phyloP scores from a whole-genome alignment of 2,329 filamentous ascomycete species.

The Rhynchosporium graminicola region DNA sequence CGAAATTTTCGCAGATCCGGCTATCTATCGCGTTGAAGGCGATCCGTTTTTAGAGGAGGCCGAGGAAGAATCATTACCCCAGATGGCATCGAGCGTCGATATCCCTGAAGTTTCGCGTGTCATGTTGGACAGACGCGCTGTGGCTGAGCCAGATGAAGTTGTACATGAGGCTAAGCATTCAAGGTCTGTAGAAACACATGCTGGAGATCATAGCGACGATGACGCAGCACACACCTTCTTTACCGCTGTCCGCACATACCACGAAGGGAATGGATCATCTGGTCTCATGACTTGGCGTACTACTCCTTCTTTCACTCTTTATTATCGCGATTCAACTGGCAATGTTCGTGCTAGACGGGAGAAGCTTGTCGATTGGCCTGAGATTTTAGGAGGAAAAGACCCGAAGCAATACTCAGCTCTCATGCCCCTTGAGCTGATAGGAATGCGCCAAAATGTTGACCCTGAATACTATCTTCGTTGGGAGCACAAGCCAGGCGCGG shows the following conservation, averaged over 20 bases:
- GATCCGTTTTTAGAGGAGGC: neutral
- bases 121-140: neutral
- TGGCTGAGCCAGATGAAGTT: neutral
- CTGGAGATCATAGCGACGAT: neutral
- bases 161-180: neutral
- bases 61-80: neutral
- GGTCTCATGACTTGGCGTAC: conserved; percentile 20
- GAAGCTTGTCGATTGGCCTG: conserved; percentile 38
- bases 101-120: neutral
- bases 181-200: neutral
- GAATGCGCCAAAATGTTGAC: neutral
- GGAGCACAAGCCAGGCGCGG: conserved; percentile 34
- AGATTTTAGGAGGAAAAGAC: conserved; percentile 23
- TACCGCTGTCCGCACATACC: conserved; percentile 20
- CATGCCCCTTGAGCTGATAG: conserved; percentile 16
- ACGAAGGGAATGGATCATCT: conserved; percentile 2
- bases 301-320: conserved; percentile 41
- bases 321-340: conserved; percentile 26
- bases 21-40: neutral
- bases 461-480: conserved; percentile 6
- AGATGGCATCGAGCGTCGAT: neutral
- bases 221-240: neutral
- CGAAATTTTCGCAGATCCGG: neutral
- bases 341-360: conserved; percentile 33
- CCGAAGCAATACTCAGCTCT: conserved; percentile 19